Conservation (phyloP, 179 eudicot species). For the Nepenthes alata region DNA sequence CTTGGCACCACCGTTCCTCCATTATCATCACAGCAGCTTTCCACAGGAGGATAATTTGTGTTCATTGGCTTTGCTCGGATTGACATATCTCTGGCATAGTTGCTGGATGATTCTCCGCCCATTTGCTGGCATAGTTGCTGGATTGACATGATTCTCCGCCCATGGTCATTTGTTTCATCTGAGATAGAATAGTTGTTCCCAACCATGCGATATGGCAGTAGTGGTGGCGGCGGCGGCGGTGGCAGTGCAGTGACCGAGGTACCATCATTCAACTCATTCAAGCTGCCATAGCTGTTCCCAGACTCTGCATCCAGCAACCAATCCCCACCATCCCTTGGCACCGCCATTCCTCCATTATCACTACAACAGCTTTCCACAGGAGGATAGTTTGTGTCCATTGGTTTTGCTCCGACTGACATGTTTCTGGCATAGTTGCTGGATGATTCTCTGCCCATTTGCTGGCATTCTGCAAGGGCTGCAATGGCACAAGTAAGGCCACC, state of each 20-base stretch:
- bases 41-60: conserved; percentile 19
- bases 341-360: conserved; percentile 11
- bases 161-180: conserved; percentile 16
- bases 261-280: conserved; percentile 22
- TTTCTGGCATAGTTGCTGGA: conserved; percentile 27
- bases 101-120: conserved; percentile 40
- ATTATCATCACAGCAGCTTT: conserved; percentile 15
- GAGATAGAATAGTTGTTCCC: conserved; percentile 36
- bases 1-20: conserved; percentile 12
- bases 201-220: conserved; percentile 16
- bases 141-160: too few relatives aligned
- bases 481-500: conserved; percentile 94
- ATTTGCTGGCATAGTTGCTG: conserved; percentile 37
- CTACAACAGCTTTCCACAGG: conserved; percentile 19
- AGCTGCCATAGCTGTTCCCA: conserved; percentile 37
- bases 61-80: conserved; percentile 21
- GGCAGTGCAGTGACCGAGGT: conserved; percentile 2
- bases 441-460: conserved; percentile 48
- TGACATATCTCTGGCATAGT: conserved; percentile 21
- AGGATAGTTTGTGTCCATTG: conserved; percentile 17
- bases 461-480: conserved; percentile 88
- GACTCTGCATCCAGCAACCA: conserved; percentile 47
- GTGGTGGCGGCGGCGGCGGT: conserved; percentile 22
- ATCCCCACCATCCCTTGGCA: conserved; percentile 22
- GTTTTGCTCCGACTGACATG: conserved; percentile 24